Base-by-base conservation (phyloP, 1,284 basidiomycete species). In the Cutaneotrichosporon arboriforme region DNA sequence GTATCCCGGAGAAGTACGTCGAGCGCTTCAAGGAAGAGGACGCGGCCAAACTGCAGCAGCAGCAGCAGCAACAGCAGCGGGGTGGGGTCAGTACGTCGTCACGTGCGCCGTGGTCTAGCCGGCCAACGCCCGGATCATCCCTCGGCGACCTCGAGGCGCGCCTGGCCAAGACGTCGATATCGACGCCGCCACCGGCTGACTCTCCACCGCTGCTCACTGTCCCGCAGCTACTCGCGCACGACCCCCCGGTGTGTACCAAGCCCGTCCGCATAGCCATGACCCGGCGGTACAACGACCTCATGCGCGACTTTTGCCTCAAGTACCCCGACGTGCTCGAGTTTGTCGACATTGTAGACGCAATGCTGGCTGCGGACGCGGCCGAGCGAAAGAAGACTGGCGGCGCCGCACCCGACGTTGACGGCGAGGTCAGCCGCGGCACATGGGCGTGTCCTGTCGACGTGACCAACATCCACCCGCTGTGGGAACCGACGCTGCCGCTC, bases 1-100 rank as follows among this genome's bases (percentile, higher is more conserved):
- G 68, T 5, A 71, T 73, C 47, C 68, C 65, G 13, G 67, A 67
- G 45, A 73, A 73, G 54, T 73, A 73, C 40, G 68, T 73, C 18
- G 66, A 68, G 49, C 53, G 61, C n/a, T n/a, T n/a, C 8, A 45
- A 60, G 14, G 61, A 60, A 43, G 55, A 52, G 23, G 60, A 62
- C 37, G 57, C 59, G 46, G 37, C 21, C n/a, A 42, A 37, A 12
- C 52, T 55, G n/a, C 58, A 62, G 40, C 40, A 47, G 33, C 46
- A 58, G 21, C 56, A 57, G 49, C n/a, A n/a, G n/a, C n/a, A n/a
- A n/a, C n/a, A n/a, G n/a, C n/a, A n/a, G n/a, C n/a, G n/a, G n/a
- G n/a, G n/a, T n/a, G n/a, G n/a, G n/a, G n/a, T n/a, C n/a, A n/a
- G n/a, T n/a, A n/a, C n/a, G n/a, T n/a, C 26, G 23, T 22, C 20